Evolutionary conservation across 345 rosid genomes (phyloP).

Genomic region (Eucalyptus lansdowneana): DNA sequence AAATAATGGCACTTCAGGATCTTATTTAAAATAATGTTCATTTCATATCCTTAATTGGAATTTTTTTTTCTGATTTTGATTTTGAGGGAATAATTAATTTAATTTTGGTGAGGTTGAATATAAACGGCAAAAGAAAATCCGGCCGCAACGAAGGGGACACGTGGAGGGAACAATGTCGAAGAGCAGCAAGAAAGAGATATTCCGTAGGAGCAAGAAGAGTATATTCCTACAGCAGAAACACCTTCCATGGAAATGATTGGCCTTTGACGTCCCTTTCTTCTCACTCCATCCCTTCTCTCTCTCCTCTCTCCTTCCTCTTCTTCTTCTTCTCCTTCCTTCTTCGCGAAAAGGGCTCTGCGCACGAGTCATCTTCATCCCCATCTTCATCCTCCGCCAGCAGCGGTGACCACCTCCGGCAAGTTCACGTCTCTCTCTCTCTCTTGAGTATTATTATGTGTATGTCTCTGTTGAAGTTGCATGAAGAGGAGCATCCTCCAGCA

Average conservation of each 20-base stretch:
- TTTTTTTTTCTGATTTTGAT: neutral
- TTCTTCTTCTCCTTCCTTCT: neutral
- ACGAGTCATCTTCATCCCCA: neutral
- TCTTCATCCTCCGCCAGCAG: neutral
- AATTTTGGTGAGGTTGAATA: neutral
- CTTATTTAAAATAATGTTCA: too few species aligned
- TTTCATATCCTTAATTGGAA: fast-evolving
- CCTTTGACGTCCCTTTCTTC: neutral
- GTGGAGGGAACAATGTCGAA: neutral
- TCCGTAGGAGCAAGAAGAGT: neutral
- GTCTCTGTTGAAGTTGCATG: neutral
- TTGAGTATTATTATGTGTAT: neutral
- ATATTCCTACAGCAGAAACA: neutral
- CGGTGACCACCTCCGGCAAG: neutral
- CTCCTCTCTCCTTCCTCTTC: neutral
- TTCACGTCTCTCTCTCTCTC: neutral
- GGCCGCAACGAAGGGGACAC: neutral
- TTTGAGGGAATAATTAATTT: neutral
- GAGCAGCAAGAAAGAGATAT: neutral
- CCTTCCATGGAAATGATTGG: neutral
- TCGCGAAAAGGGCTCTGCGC: neutral
- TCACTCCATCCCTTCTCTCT: neutral
- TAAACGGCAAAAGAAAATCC: neutral
- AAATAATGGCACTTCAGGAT: fast-evolving
- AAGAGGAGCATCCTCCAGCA: neutral